Percentiles rank a stretch among this genome's conserved stretches.
Conservation (phyloP, 129 eudicot genomes). For the Tagetes patula region DNA sequence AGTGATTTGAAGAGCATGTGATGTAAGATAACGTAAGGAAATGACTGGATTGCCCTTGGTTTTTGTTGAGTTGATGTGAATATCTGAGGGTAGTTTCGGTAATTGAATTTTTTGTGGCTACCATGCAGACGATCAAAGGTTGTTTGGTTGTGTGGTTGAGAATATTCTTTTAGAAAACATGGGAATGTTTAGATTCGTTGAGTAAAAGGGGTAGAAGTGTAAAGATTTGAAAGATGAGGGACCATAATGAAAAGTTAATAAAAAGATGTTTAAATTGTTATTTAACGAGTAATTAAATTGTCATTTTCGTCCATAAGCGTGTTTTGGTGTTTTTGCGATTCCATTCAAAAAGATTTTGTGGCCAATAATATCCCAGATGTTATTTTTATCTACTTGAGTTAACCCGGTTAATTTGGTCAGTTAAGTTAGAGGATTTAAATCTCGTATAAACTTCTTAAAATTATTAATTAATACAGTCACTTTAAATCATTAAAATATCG, state of each 20-base stretch:
- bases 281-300: too few relatives aligned
- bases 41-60: slow-evolving; percentile 27
- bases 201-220: neutral
- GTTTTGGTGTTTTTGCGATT: too few relatives aligned
- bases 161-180: neutral
- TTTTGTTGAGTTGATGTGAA: slow-evolving; percentile 8
- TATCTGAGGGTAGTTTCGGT: slow-evolving; percentile 31
- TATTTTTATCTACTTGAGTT: too few relatives aligned
- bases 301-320: too few relatives aligned
- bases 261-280: neutral
- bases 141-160: neutral
- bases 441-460: too few relatives aligned
- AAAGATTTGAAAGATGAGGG: neutral
- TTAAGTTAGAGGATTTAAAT: too few relatives aligned
- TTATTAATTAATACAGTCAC: too few relatives aligned
- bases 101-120: slow-evolving; percentile 7
- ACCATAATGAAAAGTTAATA: neutral
- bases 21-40: slow-evolving; percentile 23
- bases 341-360: too few relatives aligned
- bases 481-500: too few relatives aligned
- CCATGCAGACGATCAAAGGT: neutral
- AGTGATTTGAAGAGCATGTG: slow-evolving; percentile 19
- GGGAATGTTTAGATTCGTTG: neutral
- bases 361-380: too few relatives aligned
- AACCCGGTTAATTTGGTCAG: too few relatives aligned